Evolutionary conservation across 1,139 yeast species (phyloP).

Genomic region (Sugiyamaella novakii): DNA sequence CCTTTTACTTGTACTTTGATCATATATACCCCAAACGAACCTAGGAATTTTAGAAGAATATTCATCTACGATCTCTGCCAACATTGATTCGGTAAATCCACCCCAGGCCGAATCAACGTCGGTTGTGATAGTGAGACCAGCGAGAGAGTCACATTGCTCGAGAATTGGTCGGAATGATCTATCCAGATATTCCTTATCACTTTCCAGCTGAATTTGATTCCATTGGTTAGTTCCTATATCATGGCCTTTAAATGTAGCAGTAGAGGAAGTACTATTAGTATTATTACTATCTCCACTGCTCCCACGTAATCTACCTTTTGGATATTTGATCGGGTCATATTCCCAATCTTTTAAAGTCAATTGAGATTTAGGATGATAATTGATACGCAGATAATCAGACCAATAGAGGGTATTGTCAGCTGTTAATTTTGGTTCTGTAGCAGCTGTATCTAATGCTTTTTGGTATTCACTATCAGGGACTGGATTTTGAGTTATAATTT

Average conservation of each 20-base stretch:
- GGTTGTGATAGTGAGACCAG: constrained; percentile 67
- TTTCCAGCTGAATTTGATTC: constrained; percentile 37
- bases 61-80: constrained; percentile 67
- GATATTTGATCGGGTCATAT: constrained; percentile 45
- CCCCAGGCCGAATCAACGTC: constrained; percentile 85
- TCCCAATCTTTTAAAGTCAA: constrained; percentile 60
- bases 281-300: constrained; percentile 31
- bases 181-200: constrained; percentile 54
- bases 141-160: constrained; percentile 76
- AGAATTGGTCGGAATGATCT: constrained; percentile 60
- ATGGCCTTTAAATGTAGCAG: constrained; percentile 45
- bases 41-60: constrained; percentile 59
- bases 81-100: constrained; percentile 61
- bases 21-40: constrained; percentile 57
- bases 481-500: constrained; percentile 31
- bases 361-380: constrained; percentile 64
- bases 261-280: constrained; percentile 24
- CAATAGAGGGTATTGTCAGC: constrained; percentile 60
- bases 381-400: constrained; percentile 77
- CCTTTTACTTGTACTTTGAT: constrained; percentile 9
- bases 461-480: constrained; percentile 61
- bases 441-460: constrained; percentile 55
- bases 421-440: constrained; percentile 39
- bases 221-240: constrained; percentile 56
- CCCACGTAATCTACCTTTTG: constrained; percentile 47